Evolutionary conservation across 2,329 filamentous ascomycete genomes (phyloP), one percentile per base, ranked within the genome.

Genomic region (Hawksworthiomyces lignivorus): DNA sequence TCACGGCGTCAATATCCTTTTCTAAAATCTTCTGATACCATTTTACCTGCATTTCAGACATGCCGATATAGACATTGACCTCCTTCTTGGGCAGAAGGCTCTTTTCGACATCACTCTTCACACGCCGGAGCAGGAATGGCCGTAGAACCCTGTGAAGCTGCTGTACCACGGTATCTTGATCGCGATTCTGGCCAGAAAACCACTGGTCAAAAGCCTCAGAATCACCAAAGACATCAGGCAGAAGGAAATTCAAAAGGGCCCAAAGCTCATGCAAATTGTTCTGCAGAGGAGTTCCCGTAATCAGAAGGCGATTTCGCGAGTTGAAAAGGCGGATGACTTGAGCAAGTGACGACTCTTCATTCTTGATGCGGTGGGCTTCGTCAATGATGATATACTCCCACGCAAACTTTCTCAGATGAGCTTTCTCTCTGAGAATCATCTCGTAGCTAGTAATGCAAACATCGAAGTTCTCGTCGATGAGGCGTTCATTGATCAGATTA

Each of bases 361-460:
- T 98, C 71, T 98, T 98, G 75, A 98, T 98, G 47, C 92, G 87
- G 63, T 98, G 92, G 3, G 92, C 79, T 66, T 98, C 92, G 56
- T 98, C 92, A 50, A 98, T 95, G 53, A 98, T 95, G 62, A 98
- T 98, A 64, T 98, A 98, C 62, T 98, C 90, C 92, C 92, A 98
- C 0, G 92, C 89, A 61, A 98, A 94, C 62, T 97, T 97, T 68
- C 92, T 95, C 52, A 98, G 64, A 53, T 95, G 87, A 1, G 85
- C 73, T 68, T 98, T 97, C 60, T 98, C 92, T 44, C 92, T 80
- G 11, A 98, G 72, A 46, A 98, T 88, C 90, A 98, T 97, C 62
- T 98, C 92, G 66, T 98, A 98, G 61, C 89, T 96, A 12, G 92
- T 98, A 59, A 98, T 86, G 66, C 90, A 96, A 15, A 97, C 90